A percentile compares a stretch with the other conserved stretches of the same genome.
phyloP scores from a whole-genome alignment of 257 asterid genomes.

The Salvia miltiorrhiza region DNA sequence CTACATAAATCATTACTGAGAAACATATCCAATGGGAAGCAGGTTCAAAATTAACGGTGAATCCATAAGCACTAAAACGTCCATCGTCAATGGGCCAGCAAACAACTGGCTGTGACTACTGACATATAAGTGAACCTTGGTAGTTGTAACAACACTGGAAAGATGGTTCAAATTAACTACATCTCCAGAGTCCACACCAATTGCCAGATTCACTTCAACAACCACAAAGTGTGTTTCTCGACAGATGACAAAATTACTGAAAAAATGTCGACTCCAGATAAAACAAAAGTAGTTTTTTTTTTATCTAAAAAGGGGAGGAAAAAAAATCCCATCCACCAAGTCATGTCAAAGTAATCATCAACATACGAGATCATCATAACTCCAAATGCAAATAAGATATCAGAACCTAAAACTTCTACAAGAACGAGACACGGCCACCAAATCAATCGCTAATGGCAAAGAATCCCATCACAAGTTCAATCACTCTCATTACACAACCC shows the following conservation, averaged over 20 bases:
- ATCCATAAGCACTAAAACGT: no score
- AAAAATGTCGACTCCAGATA: neutral
- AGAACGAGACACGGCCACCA: neutral
- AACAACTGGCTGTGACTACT: no score
- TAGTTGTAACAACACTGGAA: no score
- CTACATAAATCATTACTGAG: neutral
- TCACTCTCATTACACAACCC: slow-evolving; percentile 1
- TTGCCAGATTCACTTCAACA: no score
- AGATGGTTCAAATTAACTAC: no score
- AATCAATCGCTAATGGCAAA: neutral
- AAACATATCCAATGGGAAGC: no score
- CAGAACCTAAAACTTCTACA: slow-evolving; percentile 1
- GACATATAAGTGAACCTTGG: no score
- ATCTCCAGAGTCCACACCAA: no score
- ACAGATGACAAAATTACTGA: neutral
- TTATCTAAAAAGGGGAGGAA: neutral
- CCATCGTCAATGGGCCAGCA: no score
- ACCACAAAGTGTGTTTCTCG: no score
- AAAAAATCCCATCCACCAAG: neutral
- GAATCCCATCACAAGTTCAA: neutral
- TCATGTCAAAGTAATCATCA: neutral
- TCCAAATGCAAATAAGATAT: slow-evolving; percentile 6
- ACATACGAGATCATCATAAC: slow-evolving; percentile 8
- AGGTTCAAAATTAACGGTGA: no score
- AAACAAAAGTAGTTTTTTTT: neutral